Conservation (phyloP, 2,329 filamentous ascomycete species). For the Alternaria gaisen region DNA sequence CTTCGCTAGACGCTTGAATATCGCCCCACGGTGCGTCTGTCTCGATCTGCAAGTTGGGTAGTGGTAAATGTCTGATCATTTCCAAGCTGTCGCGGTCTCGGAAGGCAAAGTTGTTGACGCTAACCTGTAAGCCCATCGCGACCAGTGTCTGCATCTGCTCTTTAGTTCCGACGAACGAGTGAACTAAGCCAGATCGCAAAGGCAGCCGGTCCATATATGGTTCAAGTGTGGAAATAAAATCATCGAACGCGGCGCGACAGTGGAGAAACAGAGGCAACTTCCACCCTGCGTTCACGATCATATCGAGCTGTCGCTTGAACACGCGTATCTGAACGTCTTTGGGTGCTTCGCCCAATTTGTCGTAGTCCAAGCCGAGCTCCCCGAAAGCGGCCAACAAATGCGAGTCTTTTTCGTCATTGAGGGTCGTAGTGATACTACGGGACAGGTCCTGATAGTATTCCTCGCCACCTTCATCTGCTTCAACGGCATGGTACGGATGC, state of each 20-base stretch:
- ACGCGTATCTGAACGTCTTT: conserved; percentile 54
- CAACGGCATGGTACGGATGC: conserved; percentile 61
- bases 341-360: conserved; percentile 55
- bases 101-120: conserved; percentile 63
- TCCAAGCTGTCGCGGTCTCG: conserved; percentile 50
- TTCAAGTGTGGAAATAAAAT: conserved; percentile 55
- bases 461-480: conserved; percentile 50
- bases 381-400: conserved; percentile 57
- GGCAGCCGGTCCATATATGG: conserved; percentile 53
- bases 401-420: conserved; percentile 19
- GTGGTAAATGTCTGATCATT: conserved; percentile 55
- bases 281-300: conserved; percentile 45
- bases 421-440: conserved; percentile 29
- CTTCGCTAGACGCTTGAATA: conserved; percentile 48
- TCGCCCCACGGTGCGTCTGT: conserved; percentile 62
- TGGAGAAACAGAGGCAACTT: conserved; percentile 55
- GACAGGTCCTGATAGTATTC: conserved; percentile 39
- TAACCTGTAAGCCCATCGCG: conserved; percentile 54
- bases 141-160: conserved; percentile 54
- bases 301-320: conserved; percentile 55
- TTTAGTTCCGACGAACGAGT: conserved; percentile 53
- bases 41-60: conserved; percentile 57
- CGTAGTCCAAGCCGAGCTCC: conserved; percentile 62
- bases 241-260: conserved; percentile 54
- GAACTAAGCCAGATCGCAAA: conserved; percentile 47